Evolutionary conservation across 1,284 basidiomycete genomes (phyloP).

Genomic region (Sanghuangporus baumii): DNA sequence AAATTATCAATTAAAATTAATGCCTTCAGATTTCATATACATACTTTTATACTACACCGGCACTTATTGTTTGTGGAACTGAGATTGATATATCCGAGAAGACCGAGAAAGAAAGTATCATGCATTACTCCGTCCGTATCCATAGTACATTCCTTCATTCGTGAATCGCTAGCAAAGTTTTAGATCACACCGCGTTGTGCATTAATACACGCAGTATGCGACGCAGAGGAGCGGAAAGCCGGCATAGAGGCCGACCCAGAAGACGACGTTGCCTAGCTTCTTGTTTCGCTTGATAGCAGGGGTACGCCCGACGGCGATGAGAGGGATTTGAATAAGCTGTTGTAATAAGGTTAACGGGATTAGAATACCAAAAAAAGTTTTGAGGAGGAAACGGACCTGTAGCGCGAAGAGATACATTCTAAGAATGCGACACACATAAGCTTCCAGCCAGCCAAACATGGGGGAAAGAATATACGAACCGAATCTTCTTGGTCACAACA

Average conservation of each 20-base stretch:
- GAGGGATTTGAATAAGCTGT: slow-evolving; percentile 87
- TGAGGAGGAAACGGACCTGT: slow-evolving; percentile 34
- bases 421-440: not conserved
- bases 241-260: slow-evolving; percentile 88
- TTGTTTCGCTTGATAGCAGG: slow-evolving; percentile 76
- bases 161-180: not conserved
- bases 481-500: slow-evolving; percentile 87
- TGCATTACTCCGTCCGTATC: no score
- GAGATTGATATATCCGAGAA: no score
- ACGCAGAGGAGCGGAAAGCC: slow-evolving; percentile 94
- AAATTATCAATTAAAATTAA: no score
- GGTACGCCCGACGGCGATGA: slow-evolving; percentile 79
- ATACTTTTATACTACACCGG: no score
- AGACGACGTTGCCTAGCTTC: slow-evolving; percentile 77
- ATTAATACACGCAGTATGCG: slow-evolving; percentile 67
- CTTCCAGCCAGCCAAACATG: not conserved
- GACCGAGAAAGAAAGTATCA: no score
- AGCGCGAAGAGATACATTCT: slow-evolving; percentile 75
- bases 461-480: slow-evolving; percentile 35
- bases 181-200: not conserved
- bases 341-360: slow-evolving; percentile 19
- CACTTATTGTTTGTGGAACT: no score
- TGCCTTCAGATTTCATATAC: no score
- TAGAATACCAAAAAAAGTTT: slow-evolving; percentile 10
- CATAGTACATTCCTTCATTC: no score